Evolutionary conservation across 108 stramenopile genomes (phyloP), one percentile per base, ranked within the genome.

Genomic region (Parmales sp.): DNA sequence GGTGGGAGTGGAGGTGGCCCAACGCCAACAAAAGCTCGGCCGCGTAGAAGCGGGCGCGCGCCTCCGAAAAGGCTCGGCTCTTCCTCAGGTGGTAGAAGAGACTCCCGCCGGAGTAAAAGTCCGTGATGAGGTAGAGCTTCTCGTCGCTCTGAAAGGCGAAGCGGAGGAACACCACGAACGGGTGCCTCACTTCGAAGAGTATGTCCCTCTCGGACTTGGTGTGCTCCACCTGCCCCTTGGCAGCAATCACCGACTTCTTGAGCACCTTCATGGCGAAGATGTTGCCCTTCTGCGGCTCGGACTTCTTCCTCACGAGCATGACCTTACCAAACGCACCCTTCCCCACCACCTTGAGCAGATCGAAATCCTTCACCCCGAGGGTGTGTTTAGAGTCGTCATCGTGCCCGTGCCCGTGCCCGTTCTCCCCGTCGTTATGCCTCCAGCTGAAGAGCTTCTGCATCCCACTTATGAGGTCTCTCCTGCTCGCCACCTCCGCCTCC

Each of bases 241-340:
- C 69, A 2, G 45, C 70, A 16, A 78, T 43, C 20, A 70, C 63
- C 37, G 34, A 37, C 63, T 78, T 78, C 63, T 65, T 64, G 31
- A 78, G 69, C n/a, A 74, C 77, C 50, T 78, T 78, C 77, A 78
- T 78, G 22, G 77, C 77, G 37, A 69, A 78, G 7, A 74, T 45
- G 19, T 51, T 54, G 6, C 68, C 69, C 0, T 41, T 63, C 20
- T 36, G 34, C 7, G 63, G 64, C 0, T 74, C 19, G 34, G 44
- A 36, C 44, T 67, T 46, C 64, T 74, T 74, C 16, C 69, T 29
- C 13, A 68, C 69, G 13, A 74, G 65, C 70, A 76, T 73, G 22
- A 81, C 80, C 60, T 77, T 73, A 1, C 80, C 80, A 29, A 77
- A 80, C 0, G 80, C 80, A n/a, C 80, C 80, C 66, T 80, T 76